phyloP scores from a whole-genome alignment of 352 stramenopile genomes.

The Globisporangium parvum region DNA sequence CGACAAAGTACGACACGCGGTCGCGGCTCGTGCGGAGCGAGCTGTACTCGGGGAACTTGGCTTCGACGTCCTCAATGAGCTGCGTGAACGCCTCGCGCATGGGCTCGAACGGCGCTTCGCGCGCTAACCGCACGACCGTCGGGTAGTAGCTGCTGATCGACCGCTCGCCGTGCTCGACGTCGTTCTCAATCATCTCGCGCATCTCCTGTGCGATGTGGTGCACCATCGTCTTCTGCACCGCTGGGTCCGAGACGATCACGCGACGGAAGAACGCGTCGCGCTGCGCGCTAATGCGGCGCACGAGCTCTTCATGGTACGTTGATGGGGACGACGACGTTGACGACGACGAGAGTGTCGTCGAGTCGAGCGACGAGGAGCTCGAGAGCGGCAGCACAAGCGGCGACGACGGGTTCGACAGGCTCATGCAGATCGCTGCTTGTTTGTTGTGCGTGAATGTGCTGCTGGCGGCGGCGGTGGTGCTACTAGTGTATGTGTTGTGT shows the following conservation, averaged over 20 bases:
- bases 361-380: constrained; percentile 2
- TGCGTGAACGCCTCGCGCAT: constrained; percentile 53
- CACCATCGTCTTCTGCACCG: constrained; percentile 59
- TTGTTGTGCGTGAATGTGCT: background rate
- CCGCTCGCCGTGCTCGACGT: constrained; percentile 20
- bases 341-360: background rate
- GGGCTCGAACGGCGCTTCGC: constrained; percentile 55
- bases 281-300: constrained; percentile 54
- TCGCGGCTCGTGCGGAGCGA: constrained; percentile 23
- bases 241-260: constrained; percentile 53
- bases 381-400: constrained; percentile 11
- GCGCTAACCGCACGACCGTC: constrained; percentile 51
- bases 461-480: too few relatives aligned
- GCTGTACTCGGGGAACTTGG: constrained; percentile 27
- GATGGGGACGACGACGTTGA: constrained; percentile 2
- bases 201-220: constrained; percentile 45
- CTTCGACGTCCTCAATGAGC: constrained; percentile 40
- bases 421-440: constrained; percentile 4
- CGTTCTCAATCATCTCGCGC: constrained; percentile 41
- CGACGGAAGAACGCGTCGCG: constrained; percentile 80
- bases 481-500: background rate
- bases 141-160: constrained; percentile 62
- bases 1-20: constrained; percentile 71
- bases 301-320: constrained; percentile 29
- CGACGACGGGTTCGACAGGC: constrained; percentile 12